Base-by-base conservation (phyloP, 164 flowering plant species). In the Macadamia tetraphylla region DNA sequence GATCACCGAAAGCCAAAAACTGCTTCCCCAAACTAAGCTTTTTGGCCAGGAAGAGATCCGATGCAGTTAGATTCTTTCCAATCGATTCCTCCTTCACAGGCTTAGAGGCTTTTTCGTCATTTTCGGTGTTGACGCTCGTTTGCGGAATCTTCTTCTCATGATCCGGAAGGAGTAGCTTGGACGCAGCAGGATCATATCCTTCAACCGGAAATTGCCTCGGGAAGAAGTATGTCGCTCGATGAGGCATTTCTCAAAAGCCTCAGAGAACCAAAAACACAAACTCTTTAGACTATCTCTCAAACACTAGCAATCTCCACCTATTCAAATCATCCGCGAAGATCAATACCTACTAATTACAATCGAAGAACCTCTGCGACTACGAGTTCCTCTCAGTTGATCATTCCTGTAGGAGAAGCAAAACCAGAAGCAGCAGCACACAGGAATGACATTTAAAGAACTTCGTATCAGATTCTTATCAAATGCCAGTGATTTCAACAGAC, bases 151-250 rank as follows among this genome's bases (percentile, higher is more conserved):
- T 76, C 74, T 76, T 80, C 88, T 82, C 95, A 84, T 86, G 95
- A 86, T 74, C 83, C 43, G 58, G 67, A 13, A 69, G 29, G 68
- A 70, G 73, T 68, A 70, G 74, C 49, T 79, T 80, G 32, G 67
- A 18, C 10, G 77, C 62, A 4, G 77, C 62, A 4, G 78, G 70
- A 40, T 76, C 85, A 40, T 70, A 67, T n/a, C 82, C 64, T 23
- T 72, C 81, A 63, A 82, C 88, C 8, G 87, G 88, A 73, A 84
- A 86, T 69, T 83, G 90, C 84, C 91, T 75, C 14, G 91, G 91
- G 70, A 91, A 91, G 71, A 86, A 74, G 84, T 85, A 85, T 40
- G 92, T 88, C 40, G 86, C 79, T 66, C 91, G 73, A 75, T 88
- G 98, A 77, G 92, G 96, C 98, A 92, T 92, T 23, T 75, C 76